A percentile compares a stretch with the other conserved stretches of the same genome.
Evolutionary conservation across 352 stramenopile genomes (phyloP).

Genomic region (Phytopythium vexans): DNA sequence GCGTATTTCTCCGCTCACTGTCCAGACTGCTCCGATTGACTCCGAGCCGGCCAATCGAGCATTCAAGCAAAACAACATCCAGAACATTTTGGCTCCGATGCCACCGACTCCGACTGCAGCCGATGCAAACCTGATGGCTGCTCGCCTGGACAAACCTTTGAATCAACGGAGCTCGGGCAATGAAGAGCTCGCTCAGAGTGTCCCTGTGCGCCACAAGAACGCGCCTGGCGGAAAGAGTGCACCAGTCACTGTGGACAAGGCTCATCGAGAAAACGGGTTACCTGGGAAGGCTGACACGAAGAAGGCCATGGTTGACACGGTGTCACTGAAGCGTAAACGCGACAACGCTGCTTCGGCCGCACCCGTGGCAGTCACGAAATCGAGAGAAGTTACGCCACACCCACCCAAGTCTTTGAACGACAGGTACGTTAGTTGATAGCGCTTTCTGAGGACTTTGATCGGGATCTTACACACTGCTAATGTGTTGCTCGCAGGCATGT

Average conservation of each 20-base stretch:
- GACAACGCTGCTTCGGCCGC: constrained; percentile 35
- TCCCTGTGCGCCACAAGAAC: constrained; percentile 1
- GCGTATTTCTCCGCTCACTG: constrained; percentile 50
- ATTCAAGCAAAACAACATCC: constrained; percentile 77
- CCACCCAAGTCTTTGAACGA: constrained; percentile 50
- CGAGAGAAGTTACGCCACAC: constrained; percentile 54
- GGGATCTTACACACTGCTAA: constrained; percentile 5
- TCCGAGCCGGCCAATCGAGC: constrained; percentile 34
- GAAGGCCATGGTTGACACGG: constrained; percentile 20
- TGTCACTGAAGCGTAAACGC: constrained; percentile 66
- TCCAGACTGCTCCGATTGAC: constrained; percentile 20
- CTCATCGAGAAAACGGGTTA: constrained; percentile 2
- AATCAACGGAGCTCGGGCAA: neutral
- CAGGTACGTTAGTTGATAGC: constrained; percentile 28
- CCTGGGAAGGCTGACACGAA: constrained; percentile 23
- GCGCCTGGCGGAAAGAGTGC: neutral
- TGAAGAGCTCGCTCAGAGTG: neutral
- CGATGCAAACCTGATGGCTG: constrained; percentile 49
- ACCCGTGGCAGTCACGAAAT: constrained; percentile 28
- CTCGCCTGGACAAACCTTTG: constrained; percentile 35
- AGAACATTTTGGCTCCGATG: constrained; percentile 67
- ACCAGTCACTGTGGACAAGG: neutral
- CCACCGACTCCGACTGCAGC: constrained; percentile 43
- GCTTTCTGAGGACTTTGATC: neutral
- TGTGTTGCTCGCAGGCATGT: neutral